Base-by-base conservation (phyloP, 2,329 filamentous ascomycete genomes). In the Mycosphaerella arachidis region DNA sequence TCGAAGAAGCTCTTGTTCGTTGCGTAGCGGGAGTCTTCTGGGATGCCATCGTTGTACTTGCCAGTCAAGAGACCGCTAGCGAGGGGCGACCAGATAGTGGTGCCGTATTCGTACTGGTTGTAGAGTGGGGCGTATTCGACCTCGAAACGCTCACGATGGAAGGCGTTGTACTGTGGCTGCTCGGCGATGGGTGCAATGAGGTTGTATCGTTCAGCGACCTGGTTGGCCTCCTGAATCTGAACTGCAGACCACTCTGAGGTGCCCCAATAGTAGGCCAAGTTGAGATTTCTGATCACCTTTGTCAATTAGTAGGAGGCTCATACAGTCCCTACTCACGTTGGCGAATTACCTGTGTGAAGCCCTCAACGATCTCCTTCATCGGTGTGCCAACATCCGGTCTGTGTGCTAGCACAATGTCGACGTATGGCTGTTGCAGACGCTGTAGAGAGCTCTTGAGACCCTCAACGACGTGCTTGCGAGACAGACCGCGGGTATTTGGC, bases 41-140 rank as follows among this genome's bases (percentile, higher is more conserved):
- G 83, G 57, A 86, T 83, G 56, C 83, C 84, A 63, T 85, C 78
- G 72, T 86, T 85, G 78, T 87, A 86, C 74, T 86, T 87, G 68
- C 84, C 84, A 7, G 82, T 86, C 56, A 87, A 72, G 43, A 86
- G 73, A 59, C 84, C 84, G 31, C 77, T 81, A 51, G 80, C 81
- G 9, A 85, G 76, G 20, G 84, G 82, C 24, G 75, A 79, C 80
- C 81, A 84, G 70, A 81, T 81, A 54, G 79, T 82, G 45, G 83
- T 84, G 51, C 84, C 84, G 67, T 83, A 83, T 62, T 81, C 73
- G 76, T 79, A 82, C 68, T 84, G 79, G 61, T 82, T 72, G 73
- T 78, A 86, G 16, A 86, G 70, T 18, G 82, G 82, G 29, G 76
- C 80, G 70, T 83, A 86, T 72, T 86, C 84, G 65, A 82, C 79